These are phyloP conservation scores for Actinomucor elegans DNA, from an alignment of 371 early-diverging fungal genomes.

Conservation along the genomic window DNA sequence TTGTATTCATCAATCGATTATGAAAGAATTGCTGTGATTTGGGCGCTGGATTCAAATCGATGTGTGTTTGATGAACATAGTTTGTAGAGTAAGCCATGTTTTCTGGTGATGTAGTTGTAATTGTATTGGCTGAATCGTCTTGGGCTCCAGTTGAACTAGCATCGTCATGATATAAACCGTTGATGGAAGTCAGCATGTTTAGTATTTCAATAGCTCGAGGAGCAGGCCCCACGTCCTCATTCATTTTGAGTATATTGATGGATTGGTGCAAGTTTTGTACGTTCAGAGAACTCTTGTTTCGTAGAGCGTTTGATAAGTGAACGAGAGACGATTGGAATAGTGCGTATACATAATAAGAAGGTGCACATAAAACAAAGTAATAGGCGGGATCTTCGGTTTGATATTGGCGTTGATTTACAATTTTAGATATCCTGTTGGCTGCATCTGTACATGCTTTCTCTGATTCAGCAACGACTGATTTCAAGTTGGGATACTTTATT, in stretches of 20 bases:
- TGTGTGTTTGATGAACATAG: not conserved
- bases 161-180: slow-evolving; percentile 17
- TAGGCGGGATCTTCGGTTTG: slow-evolving; percentile 20
- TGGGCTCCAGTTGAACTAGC: slow-evolving; percentile 21
- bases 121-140: not conserved
- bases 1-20: slow-evolving; percentile 39
- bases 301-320: slow-evolving; percentile 29
- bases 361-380: slow-evolving; percentile 29
- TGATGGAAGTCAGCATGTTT: slow-evolving; percentile 27
- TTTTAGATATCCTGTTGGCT: slow-evolving; percentile 19
- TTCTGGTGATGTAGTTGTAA: not conserved
- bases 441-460: slow-evolving; percentile 30
- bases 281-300: slow-evolving; percentile 13
- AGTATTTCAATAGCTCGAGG: slow-evolving; percentile 39
- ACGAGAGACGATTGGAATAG: slow-evolving; percentile 46
- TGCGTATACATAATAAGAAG: slow-evolving; percentile 48
- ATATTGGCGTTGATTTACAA: slow-evolving; percentile 22
- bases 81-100: not conserved
- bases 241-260: slow-evolving; percentile 21
- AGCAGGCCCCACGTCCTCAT: slow-evolving; percentile 20
- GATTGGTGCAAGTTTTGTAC: slow-evolving; percentile 19
- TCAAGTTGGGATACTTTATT: not conserved
- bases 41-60: slow-evolving; percentile 4
- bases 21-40: slow-evolving; percentile 35
- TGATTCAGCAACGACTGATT: slow-evolving; percentile 25